Conservation (phyloP, 176 grass and related monocot species). For the Zoysia japonica region DNA sequence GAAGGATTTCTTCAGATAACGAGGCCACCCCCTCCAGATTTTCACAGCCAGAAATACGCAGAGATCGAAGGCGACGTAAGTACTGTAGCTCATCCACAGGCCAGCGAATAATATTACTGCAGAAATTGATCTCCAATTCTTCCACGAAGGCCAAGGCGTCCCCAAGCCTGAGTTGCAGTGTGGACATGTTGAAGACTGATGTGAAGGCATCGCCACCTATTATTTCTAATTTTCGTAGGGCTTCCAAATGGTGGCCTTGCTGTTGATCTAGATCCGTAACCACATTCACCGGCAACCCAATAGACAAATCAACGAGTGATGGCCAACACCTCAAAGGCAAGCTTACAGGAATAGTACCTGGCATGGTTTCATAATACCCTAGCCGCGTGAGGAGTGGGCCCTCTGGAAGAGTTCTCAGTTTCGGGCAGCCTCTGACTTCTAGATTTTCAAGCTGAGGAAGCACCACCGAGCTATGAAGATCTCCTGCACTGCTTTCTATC, state of each 20-base stretch:
- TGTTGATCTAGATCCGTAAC: neutral
- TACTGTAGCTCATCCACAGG: slow-evolving; percentile 11
- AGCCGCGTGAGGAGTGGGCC: neutral
- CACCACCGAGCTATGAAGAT: neutral
- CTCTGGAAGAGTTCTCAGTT: neutral
- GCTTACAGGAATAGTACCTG: neutral
- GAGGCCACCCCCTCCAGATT: slow-evolving; percentile 7
- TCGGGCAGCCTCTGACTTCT: rapidly evolving
- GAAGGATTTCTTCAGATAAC: neutral
- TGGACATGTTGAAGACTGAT: neutral
- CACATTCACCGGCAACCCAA: neutral
- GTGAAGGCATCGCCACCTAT: neutral
- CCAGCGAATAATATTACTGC: neutral
- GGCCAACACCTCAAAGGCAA: neutral
- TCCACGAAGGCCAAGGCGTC: slow-evolving; percentile 6
- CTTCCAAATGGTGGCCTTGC: neutral
- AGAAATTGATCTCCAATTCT: rapidly evolving
- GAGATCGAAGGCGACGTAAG: slow-evolving; percentile 7
- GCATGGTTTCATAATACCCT: rapidly evolving
- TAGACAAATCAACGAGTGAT: neutral
- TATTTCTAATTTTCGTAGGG: neutral
- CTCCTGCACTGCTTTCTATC: neutral
- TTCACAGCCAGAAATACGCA: rapidly evolving
- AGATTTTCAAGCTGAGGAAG: neutral
- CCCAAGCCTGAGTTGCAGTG: neutral